Conservation (phyloP, 768 basidiomycete genomes). For the Boletus subcaerulescens region DNA sequence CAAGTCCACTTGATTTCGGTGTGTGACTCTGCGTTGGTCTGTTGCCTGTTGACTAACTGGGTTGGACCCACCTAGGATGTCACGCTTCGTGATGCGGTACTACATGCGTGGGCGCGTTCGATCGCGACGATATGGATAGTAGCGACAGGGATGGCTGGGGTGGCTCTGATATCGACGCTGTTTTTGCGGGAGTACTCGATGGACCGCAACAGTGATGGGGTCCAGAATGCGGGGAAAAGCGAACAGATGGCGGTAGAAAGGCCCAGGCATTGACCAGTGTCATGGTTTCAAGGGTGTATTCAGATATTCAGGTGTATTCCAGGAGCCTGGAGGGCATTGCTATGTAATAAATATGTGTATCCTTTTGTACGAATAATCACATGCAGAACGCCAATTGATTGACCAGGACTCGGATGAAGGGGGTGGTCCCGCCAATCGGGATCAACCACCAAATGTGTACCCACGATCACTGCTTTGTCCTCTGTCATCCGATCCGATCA, state of each 20-base stretch:
- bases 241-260: not conserved
- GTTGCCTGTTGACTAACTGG: not conserved
- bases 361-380: too few relatives aligned
- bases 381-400: too few relatives aligned
- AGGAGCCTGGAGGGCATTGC: too few relatives aligned
- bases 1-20: conserved; percentile 37
- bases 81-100: not conserved
- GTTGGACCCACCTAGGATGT: not conserved
- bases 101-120: not conserved
- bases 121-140: not conserved
- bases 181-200: not conserved
- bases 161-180: not conserved
- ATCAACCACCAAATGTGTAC: too few relatives aligned
- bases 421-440: too few relatives aligned
- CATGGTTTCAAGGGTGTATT: too few relatives aligned
- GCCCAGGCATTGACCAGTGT: too few relatives aligned
- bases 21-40: not conserved
- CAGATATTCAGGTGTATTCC: too few relatives aligned
- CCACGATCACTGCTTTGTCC: too few relatives aligned
- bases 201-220: not conserved
- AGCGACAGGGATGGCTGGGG: not conserved
- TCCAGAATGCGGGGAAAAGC: not conserved
- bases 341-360: too few relatives aligned
- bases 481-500: too few relatives aligned
- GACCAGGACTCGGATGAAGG: too few relatives aligned